phyloP scores from a whole-genome alignment of 2,329 filamentous ascomycete genomes.

The Neofusicoccum sp. region DNA sequence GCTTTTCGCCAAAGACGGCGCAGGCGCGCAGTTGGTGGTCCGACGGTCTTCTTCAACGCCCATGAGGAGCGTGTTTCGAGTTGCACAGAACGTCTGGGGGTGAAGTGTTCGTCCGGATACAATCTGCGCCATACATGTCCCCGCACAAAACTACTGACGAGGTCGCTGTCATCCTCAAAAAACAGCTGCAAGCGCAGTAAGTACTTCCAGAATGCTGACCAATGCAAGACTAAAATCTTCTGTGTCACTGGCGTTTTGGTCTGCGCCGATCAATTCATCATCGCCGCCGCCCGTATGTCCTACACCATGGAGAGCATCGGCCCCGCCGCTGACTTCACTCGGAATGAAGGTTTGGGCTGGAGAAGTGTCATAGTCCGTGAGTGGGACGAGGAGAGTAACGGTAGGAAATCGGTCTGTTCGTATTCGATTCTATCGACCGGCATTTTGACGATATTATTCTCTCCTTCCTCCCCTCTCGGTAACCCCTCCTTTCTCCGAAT shows the following conservation, averaged over 20 bases:
- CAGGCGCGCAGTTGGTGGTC: not conserved
- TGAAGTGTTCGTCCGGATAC: too few species aligned
- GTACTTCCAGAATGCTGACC: not conserved
- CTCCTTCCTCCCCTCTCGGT: too few species aligned
- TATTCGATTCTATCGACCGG: too few species aligned
- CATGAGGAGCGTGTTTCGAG: too few species aligned
- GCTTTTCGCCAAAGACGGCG: not conserved
- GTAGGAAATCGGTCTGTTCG: too few species aligned
- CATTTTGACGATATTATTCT: too few species aligned
- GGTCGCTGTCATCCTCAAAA: conserved; percentile 40
- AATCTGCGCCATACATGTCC: too few species aligned
- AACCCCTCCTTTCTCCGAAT: too few species aligned
- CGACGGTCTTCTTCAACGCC: too few species aligned
- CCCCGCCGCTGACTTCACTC: not conserved
- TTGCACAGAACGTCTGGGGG: too few species aligned
- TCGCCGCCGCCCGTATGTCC: conserved; percentile 2
- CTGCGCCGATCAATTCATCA: conserved; percentile 9
- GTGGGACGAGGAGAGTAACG: not conserved
- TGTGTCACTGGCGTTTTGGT: conserved; percentile 10
- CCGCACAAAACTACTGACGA: too few species aligned
- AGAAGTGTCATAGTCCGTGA: not conserved
- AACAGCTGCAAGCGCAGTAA: conserved; percentile 37
- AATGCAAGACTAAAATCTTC: conserved; percentile 7
- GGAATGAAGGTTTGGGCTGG: not conserved
- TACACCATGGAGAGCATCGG: conserved; percentile 1